Evolutionary conservation across 345 rosid genomes (phyloP), one percentile per base, ranked within the genome.

Genomic region (Barbarea vulgaris): DNA sequence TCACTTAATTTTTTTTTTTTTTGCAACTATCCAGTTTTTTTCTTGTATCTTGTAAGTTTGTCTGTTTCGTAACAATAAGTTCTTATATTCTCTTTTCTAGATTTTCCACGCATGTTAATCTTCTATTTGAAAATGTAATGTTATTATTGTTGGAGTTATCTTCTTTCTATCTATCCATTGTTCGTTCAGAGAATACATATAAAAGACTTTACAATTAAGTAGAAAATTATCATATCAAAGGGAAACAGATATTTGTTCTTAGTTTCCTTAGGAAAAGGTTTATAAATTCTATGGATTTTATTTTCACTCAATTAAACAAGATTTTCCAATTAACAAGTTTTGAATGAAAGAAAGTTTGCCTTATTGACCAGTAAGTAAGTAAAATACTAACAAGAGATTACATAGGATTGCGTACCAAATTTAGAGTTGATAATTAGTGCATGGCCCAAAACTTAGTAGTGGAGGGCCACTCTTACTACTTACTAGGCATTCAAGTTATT

Each of bases 401-500:
- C 13, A 14, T 31, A 22, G 59, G 22, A 17, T 51, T 55, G 15
- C 64, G 25, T 65, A 55, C 72, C 56, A 46, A 53, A 42, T 31
- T 37, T 11, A 34, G 25, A 73, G 33, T 39, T 62, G 63, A 41
- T 19, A 50, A 51, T 61, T 39, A 37, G 31, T 72, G n/a, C n/a
- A n/a, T n/a, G 61, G 69, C 33, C 54, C 17, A 62, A 36, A 25
- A 7, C 52, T 62, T 27, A 27, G 31, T 63, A 67, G 72, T 74
- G 66, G 78, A 74, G 65, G 58, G 30, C 78, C 66, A 66, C 72
- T 74, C 52, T 28, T 55, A 57, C 72, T 50, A 9, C 51, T 46
- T 17, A 17, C 22, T 22, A 13, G 31, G 47, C 72, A 46, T 47
- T 25, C 50, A 55, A 31, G 24, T 34, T 44, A 19, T 6, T 7